Conservation (phyloP, 495 filamentous ascomycete genomes). For the Aspergillus steynii region DNA sequence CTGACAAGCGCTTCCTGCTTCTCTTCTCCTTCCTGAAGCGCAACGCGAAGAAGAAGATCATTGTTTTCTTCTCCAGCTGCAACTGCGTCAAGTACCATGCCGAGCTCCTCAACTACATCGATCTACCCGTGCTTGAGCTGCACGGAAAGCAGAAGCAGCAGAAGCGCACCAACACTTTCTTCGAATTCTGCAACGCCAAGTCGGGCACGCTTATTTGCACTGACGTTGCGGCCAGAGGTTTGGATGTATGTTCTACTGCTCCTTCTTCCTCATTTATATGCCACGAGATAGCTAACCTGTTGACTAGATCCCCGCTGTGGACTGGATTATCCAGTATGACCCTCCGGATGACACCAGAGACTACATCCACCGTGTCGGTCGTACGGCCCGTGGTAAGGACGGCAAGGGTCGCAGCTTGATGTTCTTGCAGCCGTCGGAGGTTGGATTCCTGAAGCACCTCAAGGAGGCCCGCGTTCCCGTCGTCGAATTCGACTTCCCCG, state of each 20-base stretch:
- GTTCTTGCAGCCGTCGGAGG: slow-evolving; percentile 89
- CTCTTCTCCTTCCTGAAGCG: slow-evolving; percentile 96
- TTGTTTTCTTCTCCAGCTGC: slow-evolving; percentile 95
- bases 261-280: background rate
- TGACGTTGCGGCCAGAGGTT: slow-evolving; percentile 89
- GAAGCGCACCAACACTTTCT: slow-evolving; percentile 96
- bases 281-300: slow-evolving; percentile 14
- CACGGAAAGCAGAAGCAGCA: slow-evolving; percentile 98
- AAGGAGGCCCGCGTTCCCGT: slow-evolving; percentile 92
- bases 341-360: slow-evolving; percentile 88
- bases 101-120: slow-evolving; percentile 94
- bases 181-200: slow-evolving; percentile 94
- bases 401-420: slow-evolving; percentile 81
- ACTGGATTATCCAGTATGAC: slow-evolving; percentile 96
- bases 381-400: slow-evolving; percentile 84
- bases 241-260: slow-evolving; percentile 63
- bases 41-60: slow-evolving; percentile 90
- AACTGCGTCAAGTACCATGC: slow-evolving; percentile 93
- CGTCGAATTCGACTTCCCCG: slow-evolving; percentile 93
- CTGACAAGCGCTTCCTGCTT: slow-evolving; percentile 89
- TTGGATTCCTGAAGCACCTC: slow-evolving; percentile 88
- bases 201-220: slow-evolving; percentile 92
- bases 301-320: slow-evolving; percentile 76
- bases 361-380: slow-evolving; percentile 96
- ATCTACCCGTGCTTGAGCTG: slow-evolving; percentile 73